Evolutionary conservation across 768 basidiomycete genomes (phyloP).

Genomic region (Clitopilus hobsonii): DNA sequence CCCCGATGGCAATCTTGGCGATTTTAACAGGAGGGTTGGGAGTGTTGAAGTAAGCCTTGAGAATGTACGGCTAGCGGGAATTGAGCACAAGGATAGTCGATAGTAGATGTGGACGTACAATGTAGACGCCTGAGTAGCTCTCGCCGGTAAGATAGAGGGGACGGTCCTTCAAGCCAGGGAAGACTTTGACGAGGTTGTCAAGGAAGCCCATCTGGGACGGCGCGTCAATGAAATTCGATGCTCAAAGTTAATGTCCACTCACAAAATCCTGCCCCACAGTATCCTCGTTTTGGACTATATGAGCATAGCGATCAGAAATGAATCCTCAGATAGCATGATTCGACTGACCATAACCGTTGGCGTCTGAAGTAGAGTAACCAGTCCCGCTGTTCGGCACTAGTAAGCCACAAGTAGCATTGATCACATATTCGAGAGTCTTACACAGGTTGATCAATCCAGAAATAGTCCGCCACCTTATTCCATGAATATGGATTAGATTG

Average conservation of each 20-base stretch:
- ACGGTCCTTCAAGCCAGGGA: slow-evolving; percentile 61
- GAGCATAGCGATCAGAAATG: slow-evolving; percentile 1
- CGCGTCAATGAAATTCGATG: slow-evolving; percentile 3
- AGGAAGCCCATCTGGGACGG: slow-evolving; percentile 62
- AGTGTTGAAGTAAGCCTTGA: slow-evolving; percentile 64
- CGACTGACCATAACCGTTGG: slow-evolving; percentile 48
- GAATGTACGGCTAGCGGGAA: slow-evolving; percentile 60
- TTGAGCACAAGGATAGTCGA: background rate
- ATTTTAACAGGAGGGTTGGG: slow-evolving; percentile 63
- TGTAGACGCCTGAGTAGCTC: slow-evolving; percentile 72
- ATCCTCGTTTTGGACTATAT: slow-evolving; percentile 53
- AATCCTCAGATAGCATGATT: background rate
- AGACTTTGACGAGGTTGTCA: slow-evolving; percentile 66
- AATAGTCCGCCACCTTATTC: slow-evolving; percentile 56
- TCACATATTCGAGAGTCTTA: slow-evolving; percentile 16
- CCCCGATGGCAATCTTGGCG: slow-evolving; percentile 66
- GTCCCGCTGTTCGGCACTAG: slow-evolving; percentile 34
- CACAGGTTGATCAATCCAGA: slow-evolving; percentile 78
- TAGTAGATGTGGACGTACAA: slow-evolving; percentile 33
- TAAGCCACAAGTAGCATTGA: too few relatives aligned
- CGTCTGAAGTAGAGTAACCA: slow-evolving; percentile 64
- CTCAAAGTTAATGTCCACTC: slow-evolving; percentile 14
- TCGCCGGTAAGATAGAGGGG: slow-evolving; percentile 70
- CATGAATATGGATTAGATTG: slow-evolving; percentile 53
- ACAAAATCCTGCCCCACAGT: slow-evolving; percentile 59